phyloP scores from a whole-genome alignment of 164 flowering plant genomes.

The Tetracentron sinense region DNA sequence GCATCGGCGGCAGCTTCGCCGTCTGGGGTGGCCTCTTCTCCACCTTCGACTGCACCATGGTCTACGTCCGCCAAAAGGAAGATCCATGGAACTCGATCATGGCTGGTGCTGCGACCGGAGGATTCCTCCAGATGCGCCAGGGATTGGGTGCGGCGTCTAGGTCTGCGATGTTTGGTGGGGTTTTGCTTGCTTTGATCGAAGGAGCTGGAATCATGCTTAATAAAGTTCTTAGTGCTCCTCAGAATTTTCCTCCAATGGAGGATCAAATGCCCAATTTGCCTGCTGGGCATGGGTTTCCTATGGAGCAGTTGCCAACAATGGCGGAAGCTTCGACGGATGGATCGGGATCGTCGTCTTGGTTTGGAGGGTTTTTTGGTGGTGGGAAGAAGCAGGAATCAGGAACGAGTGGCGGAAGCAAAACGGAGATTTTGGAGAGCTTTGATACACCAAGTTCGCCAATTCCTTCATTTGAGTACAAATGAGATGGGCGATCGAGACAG shows the following conservation, averaged over 20 bases:
- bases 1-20: constrained; percentile 84
- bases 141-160: constrained; percentile 57
- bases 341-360: constrained; percentile 35
- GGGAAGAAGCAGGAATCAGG: constrained; percentile 37
- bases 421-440: constrained; percentile 67
- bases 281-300: constrained; percentile 27
- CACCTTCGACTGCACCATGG: constrained; percentile 77
- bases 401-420: constrained; percentile 26
- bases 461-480: constrained; percentile 60
- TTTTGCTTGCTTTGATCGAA: constrained; percentile 71
- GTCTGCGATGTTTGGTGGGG: constrained; percentile 70
- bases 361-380: constrained; percentile 64
- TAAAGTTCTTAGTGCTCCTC: constrained; percentile 43
- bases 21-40: constrained; percentile 93
- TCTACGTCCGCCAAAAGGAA: constrained; percentile 82
- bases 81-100: constrained; percentile 94
- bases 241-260: constrained; percentile 47
- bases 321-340: neutral
- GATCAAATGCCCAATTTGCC: constrained; percentile 38
- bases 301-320: constrained; percentile 21
- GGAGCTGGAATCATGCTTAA: constrained; percentile 82
- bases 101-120: constrained; percentile 95
- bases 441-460: constrained; percentile 51
- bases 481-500: constrained; percentile 8
- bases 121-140: constrained; percentile 78